Conservation (phyloP, 805 yeast genomes). For the Metschnikowia borealis region DNA sequence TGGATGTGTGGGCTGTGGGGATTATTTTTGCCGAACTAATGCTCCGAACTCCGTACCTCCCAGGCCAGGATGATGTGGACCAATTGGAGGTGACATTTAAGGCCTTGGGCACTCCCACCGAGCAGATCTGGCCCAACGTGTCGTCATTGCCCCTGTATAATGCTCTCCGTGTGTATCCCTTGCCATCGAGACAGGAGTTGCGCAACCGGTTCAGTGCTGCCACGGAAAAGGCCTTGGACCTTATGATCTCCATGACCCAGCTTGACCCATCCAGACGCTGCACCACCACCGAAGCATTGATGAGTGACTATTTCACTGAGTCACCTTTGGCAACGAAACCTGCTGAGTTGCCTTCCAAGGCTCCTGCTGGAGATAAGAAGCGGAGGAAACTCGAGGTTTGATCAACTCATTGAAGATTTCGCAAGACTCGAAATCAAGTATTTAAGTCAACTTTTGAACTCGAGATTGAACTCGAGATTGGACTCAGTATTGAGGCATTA, state of each 20-base stretch:
- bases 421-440: too few relatives aligned
- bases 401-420: background rate
- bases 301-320: slow-evolving; percentile 67
- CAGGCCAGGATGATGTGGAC: slow-evolving; percentile 86
- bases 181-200: slow-evolving; percentile 75
- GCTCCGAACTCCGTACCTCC: slow-evolving; percentile 91
- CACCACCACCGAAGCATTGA: slow-evolving; percentile 58
- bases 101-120: slow-evolving; percentile 96
- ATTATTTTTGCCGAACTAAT: slow-evolving; percentile 90
- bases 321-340: slow-evolving; percentile 73
- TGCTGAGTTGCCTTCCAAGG: slow-evolving; percentile 51
- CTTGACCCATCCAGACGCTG: slow-evolving; percentile 77
- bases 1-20: slow-evolving; percentile 45
- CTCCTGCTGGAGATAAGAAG: slow-evolving; percentile 17
- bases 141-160: slow-evolving; percentile 73
- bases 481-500: too few relatives aligned
- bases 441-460: too few relatives aligned
- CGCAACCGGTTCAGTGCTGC: slow-evolving; percentile 87
- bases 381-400: slow-evolving; percentile 13
- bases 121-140: slow-evolving; percentile 86
- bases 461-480: too few relatives aligned
- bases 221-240: slow-evolving; percentile 73
- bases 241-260: slow-evolving; percentile 66
- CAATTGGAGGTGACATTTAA: slow-evolving; percentile 91
- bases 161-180: slow-evolving; percentile 71